Evolutionary conservation across 495 filamentous ascomycete genomes (phyloP).

Genomic region (Aspergillus conjunctus): DNA sequence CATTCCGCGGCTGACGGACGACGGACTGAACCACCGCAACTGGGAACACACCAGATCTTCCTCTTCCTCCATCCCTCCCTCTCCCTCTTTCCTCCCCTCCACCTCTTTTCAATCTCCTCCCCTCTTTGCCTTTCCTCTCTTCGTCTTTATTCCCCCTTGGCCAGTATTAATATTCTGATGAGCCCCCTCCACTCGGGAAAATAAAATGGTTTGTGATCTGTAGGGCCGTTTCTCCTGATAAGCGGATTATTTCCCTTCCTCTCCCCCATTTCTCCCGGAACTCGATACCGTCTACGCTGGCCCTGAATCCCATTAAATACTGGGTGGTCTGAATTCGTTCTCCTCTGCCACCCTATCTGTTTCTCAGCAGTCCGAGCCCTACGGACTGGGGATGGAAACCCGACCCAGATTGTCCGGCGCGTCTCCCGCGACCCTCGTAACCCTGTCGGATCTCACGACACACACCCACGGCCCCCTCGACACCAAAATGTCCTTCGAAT

Average conservation of each 20-base stretch:
- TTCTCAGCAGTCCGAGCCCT: neutral
- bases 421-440: conserved; percentile 39
- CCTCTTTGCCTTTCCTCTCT: neutral
- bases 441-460: conserved; percentile 36
- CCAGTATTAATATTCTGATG: conserved; percentile 1
- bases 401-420: conserved; percentile 26
- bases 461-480: conserved; percentile 35
- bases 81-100: conserved; percentile 1
- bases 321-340: neutral
- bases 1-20: conserved; percentile 23
- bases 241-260: conserved; percentile 19
- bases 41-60: conserved; percentile 11
- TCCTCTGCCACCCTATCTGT: neutral
- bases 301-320: conserved; percentile 4
- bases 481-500: conserved; percentile 44
- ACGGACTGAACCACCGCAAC: neutral
- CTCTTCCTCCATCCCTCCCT: conserved; percentile 1
- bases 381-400: conserved; percentile 21
- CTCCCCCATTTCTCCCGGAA: conserved; percentile 17
- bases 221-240: conserved; percentile 21
- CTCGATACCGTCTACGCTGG: conserved; percentile 8
- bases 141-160: neutral
- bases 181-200: neutral
- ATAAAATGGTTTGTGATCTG: conserved; percentile 12
- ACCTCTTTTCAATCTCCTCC: neutral